A percentile compares a stretch with the other conserved stretches of the same genome.
Evolutionary conservation across 768 basidiomycete species (phyloP).

Genomic region (Trametes elegans): DNA sequence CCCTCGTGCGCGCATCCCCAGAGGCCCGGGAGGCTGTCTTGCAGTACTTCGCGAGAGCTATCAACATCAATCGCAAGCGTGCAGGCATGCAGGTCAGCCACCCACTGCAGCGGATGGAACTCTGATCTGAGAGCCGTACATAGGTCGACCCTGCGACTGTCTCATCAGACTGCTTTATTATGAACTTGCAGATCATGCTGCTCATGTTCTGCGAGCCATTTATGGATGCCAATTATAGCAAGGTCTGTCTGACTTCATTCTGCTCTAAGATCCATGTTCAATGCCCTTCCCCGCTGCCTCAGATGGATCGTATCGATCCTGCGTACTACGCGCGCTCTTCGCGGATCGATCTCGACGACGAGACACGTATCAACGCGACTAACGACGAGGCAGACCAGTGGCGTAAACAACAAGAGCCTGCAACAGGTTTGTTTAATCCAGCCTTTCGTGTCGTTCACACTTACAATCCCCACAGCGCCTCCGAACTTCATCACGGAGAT

Average conservation of each 20-base stretch:
- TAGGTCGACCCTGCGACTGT: conserved; percentile 86
- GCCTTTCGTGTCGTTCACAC: background rate
- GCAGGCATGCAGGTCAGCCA: conserved; percentile 80
- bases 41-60: conserved; percentile 72
- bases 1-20: conserved; percentile 80
- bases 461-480: conserved; percentile 33
- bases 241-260: no score
- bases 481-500: conserved; percentile 95
- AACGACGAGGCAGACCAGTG: conserved; percentile 82
- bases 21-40: conserved; percentile 80
- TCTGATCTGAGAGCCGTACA: background rate
- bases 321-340: conserved; percentile 72
- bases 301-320: conserved; percentile 92
- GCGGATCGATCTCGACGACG: conserved; percentile 77
- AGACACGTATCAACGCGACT: conserved; percentile 92
- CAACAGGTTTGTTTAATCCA: conserved; percentile 38
- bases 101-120: no score
- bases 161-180: conserved; percentile 89
- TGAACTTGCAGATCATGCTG: conserved; percentile 82
- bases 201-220: conserved; percentile 90
- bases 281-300: background rate
- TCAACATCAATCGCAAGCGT: conserved; percentile 78
- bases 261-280: background rate
- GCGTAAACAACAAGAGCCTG: conserved; percentile 48
- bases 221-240: conserved; percentile 87